Evolutionary conservation across 2,329 filamentous ascomycete species (phyloP).

Genomic region (Stenocarpella maydis): DNA sequence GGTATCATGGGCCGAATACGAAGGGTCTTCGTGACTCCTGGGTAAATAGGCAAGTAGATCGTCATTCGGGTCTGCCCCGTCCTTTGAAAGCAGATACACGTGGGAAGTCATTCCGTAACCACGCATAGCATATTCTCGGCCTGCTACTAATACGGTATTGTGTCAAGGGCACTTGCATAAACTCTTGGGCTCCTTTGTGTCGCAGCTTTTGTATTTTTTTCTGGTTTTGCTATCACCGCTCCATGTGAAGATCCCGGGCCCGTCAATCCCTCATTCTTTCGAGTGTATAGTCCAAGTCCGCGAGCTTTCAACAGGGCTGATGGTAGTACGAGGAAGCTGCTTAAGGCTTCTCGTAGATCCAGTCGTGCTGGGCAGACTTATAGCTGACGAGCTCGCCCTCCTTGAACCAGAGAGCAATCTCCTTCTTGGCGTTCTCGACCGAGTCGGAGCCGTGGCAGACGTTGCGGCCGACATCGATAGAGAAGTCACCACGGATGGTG

Average conservation of each 20-base stretch:
- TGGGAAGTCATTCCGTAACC: background rate
- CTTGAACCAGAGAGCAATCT: slow-evolving; percentile 99
- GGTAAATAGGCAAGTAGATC: slow-evolving; percentile 25
- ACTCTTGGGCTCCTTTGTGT: background rate
- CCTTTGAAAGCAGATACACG: background rate
- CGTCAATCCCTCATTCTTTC: background rate
- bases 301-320: background rate
- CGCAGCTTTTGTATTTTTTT: slow-evolving; percentile 35
- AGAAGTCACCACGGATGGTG: slow-evolving; percentile 96
- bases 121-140: background rate
- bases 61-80: background rate
- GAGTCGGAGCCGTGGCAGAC: slow-evolving; percentile 96
- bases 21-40: background rate
- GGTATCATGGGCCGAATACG: slow-evolving; percentile 61
- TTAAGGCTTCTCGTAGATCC: slow-evolving; percentile 94
- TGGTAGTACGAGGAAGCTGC: slow-evolving; percentile 28
- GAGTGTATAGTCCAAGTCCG: background rate
- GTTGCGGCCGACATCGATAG: slow-evolving; percentile 63
- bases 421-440: slow-evolving; percentile 99
- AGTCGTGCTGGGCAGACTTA: slow-evolving; percentile 85
- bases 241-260: slow-evolving; percentile 2
- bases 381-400: slow-evolving; percentile 84
- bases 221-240: slow-evolving; percentile 36
- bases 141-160: background rate
- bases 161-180: background rate